Conservation (phyloP, 2,329 filamentous ascomycete species). For the Mollisiaceae sp. region DNA sequence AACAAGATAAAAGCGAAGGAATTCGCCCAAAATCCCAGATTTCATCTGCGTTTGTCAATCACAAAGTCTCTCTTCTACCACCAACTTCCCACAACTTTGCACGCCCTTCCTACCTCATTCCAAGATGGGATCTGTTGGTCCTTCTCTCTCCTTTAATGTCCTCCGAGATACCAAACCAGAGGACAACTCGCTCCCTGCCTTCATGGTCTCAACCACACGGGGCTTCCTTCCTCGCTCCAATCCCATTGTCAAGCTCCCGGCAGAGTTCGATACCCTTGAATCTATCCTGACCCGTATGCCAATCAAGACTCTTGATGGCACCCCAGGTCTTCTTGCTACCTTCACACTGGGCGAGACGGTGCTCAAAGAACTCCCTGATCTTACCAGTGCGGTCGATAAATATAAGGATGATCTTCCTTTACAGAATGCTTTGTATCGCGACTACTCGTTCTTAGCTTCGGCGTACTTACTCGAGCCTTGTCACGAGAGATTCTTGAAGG, state of each 20-base stretch:
- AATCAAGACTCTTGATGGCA: slow-evolving; percentile 74
- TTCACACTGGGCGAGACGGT: slow-evolving; percentile 78
- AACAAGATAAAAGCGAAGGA: slow-evolving; percentile 36
- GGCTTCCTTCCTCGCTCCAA: slow-evolving; percentile 76
- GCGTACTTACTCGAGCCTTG: slow-evolving; percentile 92
- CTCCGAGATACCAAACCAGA: slow-evolving; percentile 66
- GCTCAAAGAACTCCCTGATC: slow-evolving; percentile 74
- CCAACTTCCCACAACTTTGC: slow-evolving; percentile 12
- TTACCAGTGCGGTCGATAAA: slow-evolving; percentile 74
- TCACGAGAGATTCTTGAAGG: slow-evolving; percentile 73
- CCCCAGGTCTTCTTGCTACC: slow-evolving; percentile 76
- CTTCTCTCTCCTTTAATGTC: slow-evolving; percentile 57
- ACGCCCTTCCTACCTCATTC: slow-evolving; percentile 7
- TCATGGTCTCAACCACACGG: slow-evolving; percentile 78
- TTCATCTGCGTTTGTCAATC: slow-evolving; percentile 29
- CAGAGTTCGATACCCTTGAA: slow-evolving; percentile 75
- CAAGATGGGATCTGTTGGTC: slow-evolving; percentile 41
- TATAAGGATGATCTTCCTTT: slow-evolving; percentile 75
- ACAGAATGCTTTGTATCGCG: slow-evolving; percentile 86
- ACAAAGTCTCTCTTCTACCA: neutral
- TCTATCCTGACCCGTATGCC: slow-evolving; percentile 78
- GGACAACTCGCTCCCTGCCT: slow-evolving; percentile 69
- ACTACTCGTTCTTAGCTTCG: slow-evolving; percentile 90
- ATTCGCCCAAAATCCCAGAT: slow-evolving; percentile 22
- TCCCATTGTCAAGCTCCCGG: slow-evolving; percentile 67